Conservation (phyloP, 352 stramenopile genomes). For the Thalassiosira tumida region DNA sequence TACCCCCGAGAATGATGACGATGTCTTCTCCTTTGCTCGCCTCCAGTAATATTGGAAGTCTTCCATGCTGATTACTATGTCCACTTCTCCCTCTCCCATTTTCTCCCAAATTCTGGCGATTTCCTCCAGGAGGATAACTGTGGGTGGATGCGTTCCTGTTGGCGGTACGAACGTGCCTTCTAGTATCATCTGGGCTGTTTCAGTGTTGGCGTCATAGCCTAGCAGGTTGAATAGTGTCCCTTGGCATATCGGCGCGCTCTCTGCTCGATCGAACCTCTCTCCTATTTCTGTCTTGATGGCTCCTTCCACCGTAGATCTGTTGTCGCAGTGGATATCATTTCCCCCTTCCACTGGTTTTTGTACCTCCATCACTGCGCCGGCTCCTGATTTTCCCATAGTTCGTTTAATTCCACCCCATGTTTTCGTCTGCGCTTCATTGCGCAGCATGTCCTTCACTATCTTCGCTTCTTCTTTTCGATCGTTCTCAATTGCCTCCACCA, state of each 20-base stretch:
- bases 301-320: background rate
- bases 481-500: slow-evolving; percentile 1
- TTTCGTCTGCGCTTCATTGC: background rate
- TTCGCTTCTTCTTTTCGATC: background rate
- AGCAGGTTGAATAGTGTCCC: slow-evolving; percentile 1
- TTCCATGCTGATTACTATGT: background rate
- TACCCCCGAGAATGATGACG: slow-evolving; percentile 6
- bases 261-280: background rate
- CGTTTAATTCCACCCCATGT: background rate
- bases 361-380: background rate
- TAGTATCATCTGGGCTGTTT: slow-evolving; percentile 10
- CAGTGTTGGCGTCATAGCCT: slow-evolving; percentile 23
- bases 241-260: slow-evolving; percentile 1
- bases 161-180: slow-evolving; percentile 32
- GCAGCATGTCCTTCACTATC: background rate
- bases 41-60: slow-evolving; percentile 12
- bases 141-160: background rate
- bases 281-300: background rate
- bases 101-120: slow-evolving; percentile 9
- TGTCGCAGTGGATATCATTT: background rate
- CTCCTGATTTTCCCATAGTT: background rate
- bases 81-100: slow-evolving; percentile 10
- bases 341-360: background rate
- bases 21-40: slow-evolving; percentile 24
- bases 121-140: slow-evolving; percentile 28